These are phyloP conservation scores for Aspergillus jensenii DNA, from an alignment of 2,329 filamentous ascomycete species.

Conservation along the genomic window DNA sequence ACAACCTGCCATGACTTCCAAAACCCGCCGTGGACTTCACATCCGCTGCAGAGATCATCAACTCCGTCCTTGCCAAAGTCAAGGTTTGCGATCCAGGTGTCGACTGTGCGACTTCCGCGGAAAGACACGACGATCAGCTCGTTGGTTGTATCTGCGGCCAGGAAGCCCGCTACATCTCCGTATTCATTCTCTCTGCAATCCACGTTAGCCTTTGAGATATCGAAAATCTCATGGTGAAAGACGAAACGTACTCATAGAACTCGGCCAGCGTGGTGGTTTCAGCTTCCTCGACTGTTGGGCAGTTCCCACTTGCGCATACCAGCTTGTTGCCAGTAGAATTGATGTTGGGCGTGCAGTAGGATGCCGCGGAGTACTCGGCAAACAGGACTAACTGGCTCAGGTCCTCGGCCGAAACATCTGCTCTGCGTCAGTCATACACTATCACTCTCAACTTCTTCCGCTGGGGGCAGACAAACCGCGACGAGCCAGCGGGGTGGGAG, in stretches of 20 bases:
- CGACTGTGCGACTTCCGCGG: slow-evolving; percentile 32
- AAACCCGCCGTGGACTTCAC: slow-evolving; percentile 49
- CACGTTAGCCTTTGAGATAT: neutral
- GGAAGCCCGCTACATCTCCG: slow-evolving; percentile 49
- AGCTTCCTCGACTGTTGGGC: slow-evolving; percentile 49
- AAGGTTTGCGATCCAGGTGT: slow-evolving; percentile 36
- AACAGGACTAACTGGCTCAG: slow-evolving; percentile 47
- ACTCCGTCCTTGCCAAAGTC: slow-evolving; percentile 25
- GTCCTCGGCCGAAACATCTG: slow-evolving; percentile 42
- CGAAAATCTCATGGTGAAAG: neutral
- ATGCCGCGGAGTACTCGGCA: slow-evolving; percentile 54
- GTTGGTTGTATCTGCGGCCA: slow-evolving; percentile 48
- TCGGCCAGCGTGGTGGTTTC: slow-evolving; percentile 48
- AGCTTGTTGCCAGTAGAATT: slow-evolving; percentile 44
- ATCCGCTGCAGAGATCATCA: slow-evolving; percentile 46
- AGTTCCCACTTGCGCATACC: slow-evolving; percentile 48
- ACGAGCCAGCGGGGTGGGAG: slow-evolving; percentile 12
- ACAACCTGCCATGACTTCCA: slow-evolving; percentile 45
- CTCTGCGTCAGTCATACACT: neutral
- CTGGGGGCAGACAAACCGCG: slow-evolving; percentile 21
- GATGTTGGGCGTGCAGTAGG: slow-evolving; percentile 53
- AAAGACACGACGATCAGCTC: slow-evolving; percentile 36
- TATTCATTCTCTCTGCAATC: slow-evolving; percentile 19
- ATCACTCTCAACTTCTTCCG: neutral
- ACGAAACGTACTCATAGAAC: slow-evolving; percentile 47